Evolutionary conservation across 2,329 filamentous ascomycete genomes (phyloP), one percentile per base, ranked within the genome.

Genomic region (Clonostachys byssicola): DNA sequence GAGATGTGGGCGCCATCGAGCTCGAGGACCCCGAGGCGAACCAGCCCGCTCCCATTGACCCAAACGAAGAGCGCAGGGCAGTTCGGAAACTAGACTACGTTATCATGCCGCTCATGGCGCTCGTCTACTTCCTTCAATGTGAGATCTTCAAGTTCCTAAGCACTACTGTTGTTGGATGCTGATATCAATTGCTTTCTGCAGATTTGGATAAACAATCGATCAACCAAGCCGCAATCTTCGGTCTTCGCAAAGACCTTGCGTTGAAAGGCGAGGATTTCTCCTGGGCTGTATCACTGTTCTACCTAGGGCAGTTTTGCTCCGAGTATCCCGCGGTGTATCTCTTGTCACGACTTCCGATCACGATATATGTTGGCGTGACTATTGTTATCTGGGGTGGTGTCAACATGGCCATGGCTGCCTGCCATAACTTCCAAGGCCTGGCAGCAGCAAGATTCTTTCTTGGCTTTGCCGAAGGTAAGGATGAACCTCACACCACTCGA

Each of bases 101-200:
- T 17, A 35, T 44, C 23, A 18, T 81, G 63, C 80, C 68, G 5
- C 48, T 70, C 45, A 66, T 71, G 62, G 77, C 60, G 51, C 73
- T 45, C 58, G 76, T 65, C 3, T 82, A 82, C 53, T 73, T 74
- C 8, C 57, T 80, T 5, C 78, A 82, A 49, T 81, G 74, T 51
- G 14, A n/a, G 36, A n/a, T 1, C 36, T 39, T 39, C 12, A n/a
- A 39, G 12, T 4, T n/a, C 5, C 36, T 39, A 18, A 18, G 7
- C 14, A 12, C 36, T 4, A 39, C 7, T n/a, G 14, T 8, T 8
- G 12, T n/a, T 39, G 17, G 7, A 39, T 39, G 36, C 14, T n/a
- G 36, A n/a, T 39, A 39, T 12, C 10, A 8, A 39, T 18, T 18
- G 36, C 36, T n/a, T n/a, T 5, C 14, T 8, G 17, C 4, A 39